A percentile compares a stretch with the other conserved stretches of the same genome.
Conservation (phyloP, 2,329 filamentous ascomycete genomes). For the Aureobasidium zeae region DNA sequence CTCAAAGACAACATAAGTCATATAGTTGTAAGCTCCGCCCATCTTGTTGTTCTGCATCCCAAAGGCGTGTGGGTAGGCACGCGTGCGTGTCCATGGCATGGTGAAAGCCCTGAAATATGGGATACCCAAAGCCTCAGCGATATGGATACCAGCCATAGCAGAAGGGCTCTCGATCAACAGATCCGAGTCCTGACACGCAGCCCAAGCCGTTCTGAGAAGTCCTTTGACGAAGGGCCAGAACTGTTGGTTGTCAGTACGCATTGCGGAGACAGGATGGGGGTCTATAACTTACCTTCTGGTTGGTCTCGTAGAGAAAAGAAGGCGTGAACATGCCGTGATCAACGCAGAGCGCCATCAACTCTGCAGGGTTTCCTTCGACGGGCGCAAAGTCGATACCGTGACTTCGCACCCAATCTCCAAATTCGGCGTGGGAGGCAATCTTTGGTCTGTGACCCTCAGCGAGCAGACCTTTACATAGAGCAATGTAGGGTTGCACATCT, state of each 20-base stretch:
- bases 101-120: constrained; percentile 97
- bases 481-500: constrained; percentile 96
- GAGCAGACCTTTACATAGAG: constrained; percentile 80
- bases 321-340: constrained; percentile 96
- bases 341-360: constrained; percentile 92
- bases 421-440: constrained; percentile 89
- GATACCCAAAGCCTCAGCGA: constrained; percentile 83
- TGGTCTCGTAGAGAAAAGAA: constrained; percentile 80
- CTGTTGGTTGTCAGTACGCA: constrained; percentile 11
- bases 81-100: constrained; percentile 96
- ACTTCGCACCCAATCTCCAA: constrained; percentile 77
- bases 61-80: constrained; percentile 94
- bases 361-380: constrained; percentile 82
- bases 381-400: constrained; percentile 89
- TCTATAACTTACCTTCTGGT: constrained; percentile 45
- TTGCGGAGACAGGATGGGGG: not conserved
- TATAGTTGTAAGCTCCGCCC: constrained; percentile 89
- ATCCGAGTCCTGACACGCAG: constrained; percentile 76
- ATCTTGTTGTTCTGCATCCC: constrained; percentile 87
- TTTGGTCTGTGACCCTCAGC: constrained; percentile 77
- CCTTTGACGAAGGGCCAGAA: constrained; percentile 95
- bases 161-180: constrained; percentile 90
- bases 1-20: constrained; percentile 94
- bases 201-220: constrained; percentile 70
- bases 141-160: constrained; percentile 95